Evolutionary conservation across 495 filamentous ascomycete species (phyloP).

Genomic region (Penicillium macrosclerotiorum): DNA sequence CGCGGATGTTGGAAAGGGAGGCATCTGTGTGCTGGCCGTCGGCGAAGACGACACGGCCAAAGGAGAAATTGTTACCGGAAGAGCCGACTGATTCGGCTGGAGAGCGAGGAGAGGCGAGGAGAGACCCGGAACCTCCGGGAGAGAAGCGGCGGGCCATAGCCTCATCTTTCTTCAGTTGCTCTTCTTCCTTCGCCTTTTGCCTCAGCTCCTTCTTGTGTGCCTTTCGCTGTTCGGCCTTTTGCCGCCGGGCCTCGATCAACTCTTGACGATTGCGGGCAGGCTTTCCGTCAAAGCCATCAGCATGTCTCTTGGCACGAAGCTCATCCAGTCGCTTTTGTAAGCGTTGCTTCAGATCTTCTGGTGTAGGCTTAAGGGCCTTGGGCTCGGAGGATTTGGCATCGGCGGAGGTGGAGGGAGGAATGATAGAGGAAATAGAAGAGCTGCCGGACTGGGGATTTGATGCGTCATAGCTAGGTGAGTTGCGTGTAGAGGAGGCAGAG

Average conservation of each 20-base stretch:
- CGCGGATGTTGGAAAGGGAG: constrained; percentile 58
- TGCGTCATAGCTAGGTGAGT: constrained; percentile 65
- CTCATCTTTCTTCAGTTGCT: constrained; percentile 65
- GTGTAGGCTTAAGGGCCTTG: constrained; percentile 53
- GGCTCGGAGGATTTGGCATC: constrained; percentile 34
- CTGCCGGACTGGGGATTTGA: constrained; percentile 58
- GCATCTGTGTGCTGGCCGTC: constrained; percentile 77
- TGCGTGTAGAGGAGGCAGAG: constrained; percentile 52
- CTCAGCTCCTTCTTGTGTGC: constrained; percentile 82
- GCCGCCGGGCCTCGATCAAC: constrained; percentile 80
- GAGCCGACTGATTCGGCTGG: constrained; percentile 40
- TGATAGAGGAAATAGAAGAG: constrained; percentile 70
- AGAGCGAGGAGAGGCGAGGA: constrained; percentile 54
- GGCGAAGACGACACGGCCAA: constrained; percentile 80
- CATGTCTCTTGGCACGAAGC: constrained; percentile 77
- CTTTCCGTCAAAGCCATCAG: constrained; percentile 73
- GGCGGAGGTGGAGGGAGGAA: constrained; percentile 49
- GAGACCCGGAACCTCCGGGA: constrained; percentile 52
- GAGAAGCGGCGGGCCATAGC: constrained; percentile 58
- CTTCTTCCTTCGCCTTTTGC: constrained; percentile 70
- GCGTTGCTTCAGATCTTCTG: constrained; percentile 67
- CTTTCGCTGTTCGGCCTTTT: constrained; percentile 81
- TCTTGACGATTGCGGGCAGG: constrained; percentile 82
- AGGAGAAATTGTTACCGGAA: constrained; percentile 69
- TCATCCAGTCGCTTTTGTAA: constrained; percentile 77